phyloP scores from a whole-genome alignment of 2,329 filamentous ascomycete genomes.

The Fusarium sp. region DNA sequence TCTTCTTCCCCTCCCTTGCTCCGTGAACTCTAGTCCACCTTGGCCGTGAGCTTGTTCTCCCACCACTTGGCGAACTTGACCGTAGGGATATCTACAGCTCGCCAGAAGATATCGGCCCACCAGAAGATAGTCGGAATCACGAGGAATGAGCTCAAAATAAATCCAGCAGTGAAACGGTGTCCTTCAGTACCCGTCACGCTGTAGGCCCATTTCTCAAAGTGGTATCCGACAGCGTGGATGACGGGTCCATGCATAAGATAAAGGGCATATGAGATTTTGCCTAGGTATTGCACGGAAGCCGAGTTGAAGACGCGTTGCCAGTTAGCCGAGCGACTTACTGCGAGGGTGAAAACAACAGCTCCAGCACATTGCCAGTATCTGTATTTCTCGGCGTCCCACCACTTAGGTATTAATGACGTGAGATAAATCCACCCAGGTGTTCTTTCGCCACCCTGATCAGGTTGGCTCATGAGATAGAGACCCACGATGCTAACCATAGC shows the following conservation, averaged over 20 bases:
- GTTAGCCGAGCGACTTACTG: slow-evolving; percentile 58
- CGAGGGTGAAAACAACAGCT: slow-evolving; percentile 63
- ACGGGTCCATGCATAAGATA: slow-evolving; percentile 71
- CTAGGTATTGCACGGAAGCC: slow-evolving; percentile 65
- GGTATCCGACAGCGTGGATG: slow-evolving; percentile 65
- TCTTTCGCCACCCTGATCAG: slow-evolving; percentile 55
- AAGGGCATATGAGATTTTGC: slow-evolving; percentile 69
- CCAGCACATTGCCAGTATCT: slow-evolving; percentile 69
- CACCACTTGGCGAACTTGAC: slow-evolving; percentile 69
- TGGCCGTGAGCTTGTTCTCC: slow-evolving; percentile 57
- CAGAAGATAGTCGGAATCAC: slow-evolving; percentile 65
- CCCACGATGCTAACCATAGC: slow-evolving; percentile 58
- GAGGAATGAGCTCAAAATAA: slow-evolving; percentile 59
- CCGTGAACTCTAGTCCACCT: slow-evolving; percentile 38
- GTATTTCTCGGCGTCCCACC: slow-evolving; percentile 62
- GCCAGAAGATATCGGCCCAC: slow-evolving; percentile 67
- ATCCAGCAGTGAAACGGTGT: slow-evolving; percentile 59
- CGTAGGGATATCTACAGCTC: slow-evolving; percentile 65
- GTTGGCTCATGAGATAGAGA: slow-evolving; percentile 63
- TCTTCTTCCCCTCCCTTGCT: not conserved
- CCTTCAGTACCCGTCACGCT: slow-evolving; percentile 60
- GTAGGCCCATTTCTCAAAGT: slow-evolving; percentile 62
- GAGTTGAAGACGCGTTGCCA: slow-evolving; percentile 65
- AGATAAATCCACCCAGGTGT: slow-evolving; percentile 66
- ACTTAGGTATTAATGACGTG: slow-evolving; percentile 59